Conservation (phyloP, 2,329 filamentous ascomycete species). For the Apiospora hydei region DNA sequence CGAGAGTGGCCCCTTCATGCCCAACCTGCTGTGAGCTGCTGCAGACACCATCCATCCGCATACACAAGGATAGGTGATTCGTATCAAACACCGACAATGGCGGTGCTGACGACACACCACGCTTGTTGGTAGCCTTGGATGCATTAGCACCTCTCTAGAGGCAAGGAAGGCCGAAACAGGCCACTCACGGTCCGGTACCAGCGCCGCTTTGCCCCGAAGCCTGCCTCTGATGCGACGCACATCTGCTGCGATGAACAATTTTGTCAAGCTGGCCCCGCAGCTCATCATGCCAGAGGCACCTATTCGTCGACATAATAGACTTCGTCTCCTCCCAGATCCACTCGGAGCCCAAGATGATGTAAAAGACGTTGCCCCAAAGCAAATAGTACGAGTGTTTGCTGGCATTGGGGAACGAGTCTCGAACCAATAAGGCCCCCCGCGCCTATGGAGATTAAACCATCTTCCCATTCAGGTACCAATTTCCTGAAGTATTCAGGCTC, state of each 20-base stretch:
- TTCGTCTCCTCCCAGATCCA: neutral
- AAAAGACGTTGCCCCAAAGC: neutral
- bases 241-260: neutral
- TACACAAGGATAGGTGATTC: neutral
- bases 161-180: neutral
- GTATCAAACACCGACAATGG: neutral
- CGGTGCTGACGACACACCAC: neutral
- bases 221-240: neutral
- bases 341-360: neutral
- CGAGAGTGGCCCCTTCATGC: neutral
- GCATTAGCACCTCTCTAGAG: neutral
- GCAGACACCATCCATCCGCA: neutral
- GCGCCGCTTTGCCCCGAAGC: neutral
- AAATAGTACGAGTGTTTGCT: conserved; percentile 1
- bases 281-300: neutral
- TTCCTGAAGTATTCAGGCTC: neutral
- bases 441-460: neutral
- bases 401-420: neutral
- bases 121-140: neutral
- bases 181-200: conserved; percentile 2
- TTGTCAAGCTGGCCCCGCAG: neutral
- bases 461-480: neutral
- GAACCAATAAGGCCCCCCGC: neutral
- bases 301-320: neutral
- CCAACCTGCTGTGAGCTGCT: neutral